A percentile compares a stretch with the other conserved stretches of the same genome.
These are phyloP conservation scores for Paraphoma chrysanthemicola DNA, from an alignment of 2,329 filamentous ascomycete genomes.

Conservation along the genomic window DNA sequence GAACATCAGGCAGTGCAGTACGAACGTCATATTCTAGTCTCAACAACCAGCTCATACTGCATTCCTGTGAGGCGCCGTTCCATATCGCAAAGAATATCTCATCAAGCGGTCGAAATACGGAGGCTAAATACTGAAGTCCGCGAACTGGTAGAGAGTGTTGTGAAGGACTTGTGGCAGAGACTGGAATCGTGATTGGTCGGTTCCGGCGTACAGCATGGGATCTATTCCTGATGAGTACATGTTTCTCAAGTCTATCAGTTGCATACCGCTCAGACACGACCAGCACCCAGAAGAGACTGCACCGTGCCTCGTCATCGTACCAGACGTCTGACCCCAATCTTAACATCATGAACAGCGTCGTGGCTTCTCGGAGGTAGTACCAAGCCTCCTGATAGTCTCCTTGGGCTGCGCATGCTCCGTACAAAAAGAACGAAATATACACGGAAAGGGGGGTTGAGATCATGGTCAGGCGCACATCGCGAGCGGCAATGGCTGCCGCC, in stretches of 20 bases:
- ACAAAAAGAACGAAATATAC: slow-evolving; percentile 81
- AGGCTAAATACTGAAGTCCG: slow-evolving; percentile 63
- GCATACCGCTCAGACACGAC: slow-evolving; percentile 35
- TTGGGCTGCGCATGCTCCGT: slow-evolving; percentile 73
- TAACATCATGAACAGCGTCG: slow-evolving; percentile 61
- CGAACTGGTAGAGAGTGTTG: slow-evolving; percentile 67
- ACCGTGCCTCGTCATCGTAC: slow-evolving; percentile 16
- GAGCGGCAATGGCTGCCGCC: slow-evolving; percentile 30
- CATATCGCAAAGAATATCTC: slow-evolving; percentile 69
- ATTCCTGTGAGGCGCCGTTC: slow-evolving; percentile 69
- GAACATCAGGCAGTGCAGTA: slow-evolving; percentile 61
- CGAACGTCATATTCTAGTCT: slow-evolving; percentile 68
- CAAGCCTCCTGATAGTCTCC: slow-evolving; percentile 79
- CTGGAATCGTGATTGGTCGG: slow-evolving; percentile 73
- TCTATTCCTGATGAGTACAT: slow-evolving; percentile 42
- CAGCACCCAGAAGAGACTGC: slow-evolving; percentile 32
- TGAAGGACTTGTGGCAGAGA: slow-evolving; percentile 71
- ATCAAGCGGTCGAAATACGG: slow-evolving; percentile 71
- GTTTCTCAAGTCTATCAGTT: not conserved
- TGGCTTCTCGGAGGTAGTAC: slow-evolving; percentile 80
- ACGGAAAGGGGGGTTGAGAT: slow-evolving; percentile 46
- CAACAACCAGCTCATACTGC: slow-evolving; percentile 63
- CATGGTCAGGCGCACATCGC: slow-evolving; percentile 23
- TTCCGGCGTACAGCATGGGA: slow-evolving; percentile 75
- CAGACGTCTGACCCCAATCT: slow-evolving; percentile 14